Evolutionary conservation across 2,329 filamentous ascomycete genomes (phyloP).

Genomic region (Colletotrichum simmondsii): DNA sequence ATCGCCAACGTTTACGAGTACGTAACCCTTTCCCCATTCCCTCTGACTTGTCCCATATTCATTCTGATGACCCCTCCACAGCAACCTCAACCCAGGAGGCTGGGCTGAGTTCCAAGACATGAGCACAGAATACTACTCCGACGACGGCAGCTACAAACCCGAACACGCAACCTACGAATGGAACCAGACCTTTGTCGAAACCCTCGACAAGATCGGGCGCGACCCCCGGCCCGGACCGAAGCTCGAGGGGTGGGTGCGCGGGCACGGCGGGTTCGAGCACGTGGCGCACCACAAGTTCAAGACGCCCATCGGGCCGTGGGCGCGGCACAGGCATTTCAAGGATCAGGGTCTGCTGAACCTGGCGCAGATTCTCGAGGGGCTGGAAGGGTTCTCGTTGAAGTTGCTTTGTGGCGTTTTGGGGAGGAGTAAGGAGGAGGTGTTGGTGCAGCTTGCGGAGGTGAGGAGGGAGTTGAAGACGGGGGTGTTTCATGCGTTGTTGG

Average conservation of each 20-base stretch:
- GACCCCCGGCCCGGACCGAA: constrained; percentile 44
- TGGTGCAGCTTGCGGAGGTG: constrained; percentile 41
- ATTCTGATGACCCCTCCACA: constrained; percentile 17
- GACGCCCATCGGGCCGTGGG: constrained; percentile 48
- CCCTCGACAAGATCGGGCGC: constrained; percentile 39
- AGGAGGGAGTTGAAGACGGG: constrained; percentile 42
- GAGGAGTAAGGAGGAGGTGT: constrained; percentile 42
- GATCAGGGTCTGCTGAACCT: constrained; percentile 34
- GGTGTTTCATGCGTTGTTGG: constrained; percentile 39
- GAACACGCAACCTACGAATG: constrained; percentile 30
- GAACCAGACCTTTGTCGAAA: constrained; percentile 36
- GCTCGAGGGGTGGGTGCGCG: constrained; percentile 44
- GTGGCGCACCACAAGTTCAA: constrained; percentile 45
- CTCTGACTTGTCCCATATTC: not conserved
- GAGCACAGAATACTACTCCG: constrained; percentile 36
- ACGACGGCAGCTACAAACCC: constrained; percentile 37
- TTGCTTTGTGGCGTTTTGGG: constrained; percentile 43
- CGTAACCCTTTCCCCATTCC: not conserved
- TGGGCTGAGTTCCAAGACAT: constrained; percentile 43
- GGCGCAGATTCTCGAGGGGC: constrained; percentile 34
- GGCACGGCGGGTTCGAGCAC: constrained; percentile 48
- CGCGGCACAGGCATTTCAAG: constrained; percentile 36
- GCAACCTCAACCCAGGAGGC: constrained; percentile 47
- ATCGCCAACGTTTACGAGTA: constrained; percentile 31
- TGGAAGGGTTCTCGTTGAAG: constrained; percentile 39